A percentile compares a stretch with the other conserved stretches of the same genome.
Conservation (phyloP, 2,329 filamentous ascomycete genomes). For the Stemphylium lycopersici region DNA sequence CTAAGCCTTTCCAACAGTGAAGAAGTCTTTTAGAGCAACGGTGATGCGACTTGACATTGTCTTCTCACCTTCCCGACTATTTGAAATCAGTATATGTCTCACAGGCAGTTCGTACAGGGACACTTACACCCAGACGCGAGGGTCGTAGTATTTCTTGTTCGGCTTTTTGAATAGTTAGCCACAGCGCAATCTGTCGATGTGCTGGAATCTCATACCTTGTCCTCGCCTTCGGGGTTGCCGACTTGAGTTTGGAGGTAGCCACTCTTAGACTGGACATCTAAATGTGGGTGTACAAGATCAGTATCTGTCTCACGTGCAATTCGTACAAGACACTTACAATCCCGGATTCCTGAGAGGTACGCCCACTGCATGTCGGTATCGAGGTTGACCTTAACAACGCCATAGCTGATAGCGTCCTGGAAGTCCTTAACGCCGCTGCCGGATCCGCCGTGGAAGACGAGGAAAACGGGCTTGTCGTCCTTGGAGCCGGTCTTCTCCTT, state of each 20-base stretch:
- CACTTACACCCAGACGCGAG: slow-evolving; percentile 97
- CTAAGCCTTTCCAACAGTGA: slow-evolving; percentile 78
- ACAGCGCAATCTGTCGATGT: no score
- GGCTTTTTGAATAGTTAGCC: slow-evolving; percentile 63
- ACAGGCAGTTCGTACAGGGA: no score
- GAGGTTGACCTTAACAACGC: slow-evolving; percentile 99
- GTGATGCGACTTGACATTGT: slow-evolving; percentile 79
- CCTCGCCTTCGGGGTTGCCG: slow-evolving; percentile 91
- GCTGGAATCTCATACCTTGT: slow-evolving; percentile 56
- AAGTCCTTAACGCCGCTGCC: slow-evolving; percentile 92
- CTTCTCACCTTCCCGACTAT: slow-evolving; percentile 95
- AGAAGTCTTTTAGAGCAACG: slow-evolving; percentile 89
- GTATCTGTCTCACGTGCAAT: no score
- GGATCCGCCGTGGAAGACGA: slow-evolving; percentile 98
- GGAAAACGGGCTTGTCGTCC: slow-evolving; percentile 76
- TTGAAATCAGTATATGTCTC: no score
- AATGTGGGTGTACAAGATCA: no score
- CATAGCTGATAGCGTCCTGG: slow-evolving; percentile 63
- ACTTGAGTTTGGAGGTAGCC: slow-evolving; percentile 87
- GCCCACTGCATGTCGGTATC: slow-evolving; percentile 95
- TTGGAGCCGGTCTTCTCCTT: slow-evolving; percentile 66
- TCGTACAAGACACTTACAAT: no score
- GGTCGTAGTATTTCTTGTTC: slow-evolving; percentile 89
- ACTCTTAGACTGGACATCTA: slow-evolving; percentile 83
- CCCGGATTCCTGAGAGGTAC: slow-evolving; percentile 89